Percentiles rank a stretch among this genome's conserved stretches.
These are phyloP conservation scores for Brachypodium distachyon DNA, from an alignment of 202 grass and related monocot genomes.

Conservation along the genomic window DNA sequence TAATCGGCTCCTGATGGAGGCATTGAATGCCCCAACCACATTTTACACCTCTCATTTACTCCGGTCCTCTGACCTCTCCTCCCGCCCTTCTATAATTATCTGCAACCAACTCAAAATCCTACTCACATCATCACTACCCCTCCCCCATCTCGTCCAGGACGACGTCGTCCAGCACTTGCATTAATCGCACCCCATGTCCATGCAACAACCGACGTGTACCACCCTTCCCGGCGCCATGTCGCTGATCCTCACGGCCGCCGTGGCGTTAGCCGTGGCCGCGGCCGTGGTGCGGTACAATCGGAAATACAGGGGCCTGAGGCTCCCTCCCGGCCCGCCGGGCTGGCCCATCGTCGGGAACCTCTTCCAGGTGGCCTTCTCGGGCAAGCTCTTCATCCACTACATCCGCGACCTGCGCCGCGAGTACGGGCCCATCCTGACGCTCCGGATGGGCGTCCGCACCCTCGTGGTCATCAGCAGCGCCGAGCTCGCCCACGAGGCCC, in stretches of 20 bases:
- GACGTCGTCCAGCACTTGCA: neutral
- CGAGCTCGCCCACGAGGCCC: constrained; percentile 62
- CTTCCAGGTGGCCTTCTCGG: constrained; percentile 70
- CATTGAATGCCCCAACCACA: constrained; percentile 26
- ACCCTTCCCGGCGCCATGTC: neutral
- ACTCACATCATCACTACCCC: neutral
- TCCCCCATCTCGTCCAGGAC: constrained; percentile 1
- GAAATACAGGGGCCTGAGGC: constrained; percentile 30
- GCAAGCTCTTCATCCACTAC: constrained; percentile 81
- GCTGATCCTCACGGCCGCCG: constrained; percentile 21
- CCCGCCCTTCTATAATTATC: neutral
- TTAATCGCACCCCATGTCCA: constrained; percentile 6
- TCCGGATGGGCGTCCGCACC: constrained; percentile 81
- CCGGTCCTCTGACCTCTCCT: neutral
- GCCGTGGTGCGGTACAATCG: constrained; percentile 27
- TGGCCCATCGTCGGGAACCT: constrained; percentile 84
- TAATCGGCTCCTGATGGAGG: neutral
- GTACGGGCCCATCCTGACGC: constrained; percentile 73
- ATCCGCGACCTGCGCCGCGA: constrained; percentile 40
- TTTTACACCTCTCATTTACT: constrained; percentile 38
- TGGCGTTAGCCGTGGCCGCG: constrained; percentile 5
- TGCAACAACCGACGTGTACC: constrained; percentile 12
- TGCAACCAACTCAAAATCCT: constrained; percentile 16
- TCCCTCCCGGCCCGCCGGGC: constrained; percentile 58
- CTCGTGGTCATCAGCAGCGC: constrained; percentile 71